Evolutionary conservation across 257 asterid genomes (phyloP).

Genomic region (Rubia yunnanensis): DNA sequence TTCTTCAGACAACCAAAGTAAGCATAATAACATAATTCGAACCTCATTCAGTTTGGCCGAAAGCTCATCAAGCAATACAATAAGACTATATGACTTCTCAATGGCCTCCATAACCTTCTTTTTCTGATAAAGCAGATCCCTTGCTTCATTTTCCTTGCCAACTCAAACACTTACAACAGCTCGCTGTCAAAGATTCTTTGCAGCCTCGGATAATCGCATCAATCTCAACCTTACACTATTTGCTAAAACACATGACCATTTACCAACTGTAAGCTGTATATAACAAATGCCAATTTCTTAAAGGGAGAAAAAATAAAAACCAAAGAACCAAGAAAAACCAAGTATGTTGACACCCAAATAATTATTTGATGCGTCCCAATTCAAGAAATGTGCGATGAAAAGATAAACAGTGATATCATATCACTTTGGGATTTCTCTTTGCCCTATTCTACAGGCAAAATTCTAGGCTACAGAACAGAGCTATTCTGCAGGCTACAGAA

Average conservation of each 20-base stretch:
- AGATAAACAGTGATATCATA: neutral
- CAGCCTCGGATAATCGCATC: slow-evolving; percentile 83
- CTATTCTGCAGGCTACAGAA: no score
- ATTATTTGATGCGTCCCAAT: neutral
- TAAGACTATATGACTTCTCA: slow-evolving; percentile 75
- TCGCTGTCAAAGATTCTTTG: slow-evolving; percentile 66
- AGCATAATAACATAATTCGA: neutral
- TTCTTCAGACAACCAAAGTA: neutral
- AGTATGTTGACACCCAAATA: neutral
- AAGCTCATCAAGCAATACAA: slow-evolving; percentile 72
- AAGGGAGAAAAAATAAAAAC: neutral
- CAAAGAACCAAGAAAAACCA: neutral
- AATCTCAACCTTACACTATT: slow-evolving; percentile 69
- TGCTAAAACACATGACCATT: slow-evolving; percentile 41
- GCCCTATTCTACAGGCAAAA: no score
- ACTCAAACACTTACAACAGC: slow-evolving; percentile 62
- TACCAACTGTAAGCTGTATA: slow-evolving; percentile 5
- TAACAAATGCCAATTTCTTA: neutral
- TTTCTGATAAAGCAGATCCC: slow-evolving; percentile 70
- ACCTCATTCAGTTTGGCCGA: slow-evolving; percentile 72
- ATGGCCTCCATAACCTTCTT: slow-evolving; percentile 85
- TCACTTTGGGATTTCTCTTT: no score
- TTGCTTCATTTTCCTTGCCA: slow-evolving; percentile 76
- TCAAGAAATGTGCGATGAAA: neutral
- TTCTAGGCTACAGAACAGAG: no score